phyloP scores from a whole-genome alignment of 2,329 filamentous ascomycete genomes.

The Hyphodiscus sp. region DNA sequence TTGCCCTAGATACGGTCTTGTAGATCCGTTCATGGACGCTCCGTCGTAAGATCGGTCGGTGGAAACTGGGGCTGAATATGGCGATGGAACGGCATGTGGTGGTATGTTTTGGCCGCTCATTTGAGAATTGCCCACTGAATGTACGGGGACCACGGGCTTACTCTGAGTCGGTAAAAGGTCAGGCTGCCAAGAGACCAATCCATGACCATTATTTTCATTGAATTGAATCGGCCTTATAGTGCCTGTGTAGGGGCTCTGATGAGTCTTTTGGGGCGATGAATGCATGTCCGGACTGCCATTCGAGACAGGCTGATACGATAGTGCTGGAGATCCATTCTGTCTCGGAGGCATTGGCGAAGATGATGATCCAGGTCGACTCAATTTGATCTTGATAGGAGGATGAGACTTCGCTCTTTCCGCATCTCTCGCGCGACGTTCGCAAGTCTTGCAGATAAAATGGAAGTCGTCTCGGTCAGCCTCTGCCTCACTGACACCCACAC shows the following conservation, averaged over 20 bases:
- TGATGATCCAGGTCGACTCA: constrained; percentile 41
- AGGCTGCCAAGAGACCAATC: constrained; percentile 3
- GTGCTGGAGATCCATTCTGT: constrained; percentile 15
- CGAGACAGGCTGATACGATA: neutral
- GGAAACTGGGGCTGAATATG: neutral
- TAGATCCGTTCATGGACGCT: neutral
- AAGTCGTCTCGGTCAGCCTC: constrained; percentile 84
- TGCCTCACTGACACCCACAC: constrained; percentile 69
- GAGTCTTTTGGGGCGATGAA: constrained; percentile 12
- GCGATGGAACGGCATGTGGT: neutral
- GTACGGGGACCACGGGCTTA: constrained; percentile 1
- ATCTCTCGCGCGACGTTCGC: constrained; percentile 61
- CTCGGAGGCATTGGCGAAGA: constrained; percentile 34
- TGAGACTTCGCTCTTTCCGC: constrained; percentile 55
- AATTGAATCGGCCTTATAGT: constrained; percentile 9
- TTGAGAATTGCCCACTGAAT: neutral
- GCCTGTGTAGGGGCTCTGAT: constrained; percentile 2
- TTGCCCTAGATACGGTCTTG: constrained; percentile 1
- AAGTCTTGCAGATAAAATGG: constrained; percentile 76
- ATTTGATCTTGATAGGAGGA: constrained; percentile 48
- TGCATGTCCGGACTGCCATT: constrained; percentile 13
- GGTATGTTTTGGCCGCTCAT: neutral
- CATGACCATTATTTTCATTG: constrained; percentile 10
- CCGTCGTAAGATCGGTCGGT: neutral
- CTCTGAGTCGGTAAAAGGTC: constrained; percentile 1